Evolutionary conservation across 441 rosid species (phyloP), one percentile per base, ranked within the genome.

Genomic region (Bocquillonia castaneifolia): DNA sequence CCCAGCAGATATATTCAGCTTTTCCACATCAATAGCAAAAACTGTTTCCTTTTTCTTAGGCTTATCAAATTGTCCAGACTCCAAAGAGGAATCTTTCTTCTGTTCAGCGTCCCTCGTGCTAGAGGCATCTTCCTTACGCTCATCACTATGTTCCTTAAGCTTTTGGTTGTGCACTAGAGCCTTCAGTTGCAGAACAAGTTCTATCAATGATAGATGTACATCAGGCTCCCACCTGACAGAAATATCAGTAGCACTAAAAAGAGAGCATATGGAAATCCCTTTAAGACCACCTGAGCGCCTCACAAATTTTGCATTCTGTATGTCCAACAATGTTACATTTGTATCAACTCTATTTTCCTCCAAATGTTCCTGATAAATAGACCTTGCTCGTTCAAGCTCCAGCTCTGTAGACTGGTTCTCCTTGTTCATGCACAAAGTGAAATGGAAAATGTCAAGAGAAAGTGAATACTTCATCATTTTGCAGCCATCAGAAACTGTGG

Each of bases 11-110:
- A 96, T 75, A 48, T 79, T 86, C 75, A 96, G 79, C 77, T 68
- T 80, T 83, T 96, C 97, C 70, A 96, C 90, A 73, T 96, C 99
- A 75, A 96, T 83, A 59, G 98, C 99, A 84, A 93, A 96, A 81
- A 93, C 83, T 57, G 96, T 83, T 75, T 91, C 97, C 74, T 84
- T 93, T 79, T 85, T 92, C 90, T 85, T 91, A 75, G 70, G 74
- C 82, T 85, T 88, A n/a, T 82, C 86, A 79, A 68, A 69, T 75
- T 82, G 71, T 68, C 74, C 88, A 7, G 85, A 68, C 52, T 73
- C 88, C 53, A 68, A 45, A 67, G 52, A 45, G 63, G 77, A 67
- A 74, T 86, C 90, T 71, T 85, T 84, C 72, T 77, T 82, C 71
- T 59, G 81, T 63, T 80, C 89, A 62, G 60, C 66, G 68, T 80